Conservation (phyloP, 2,329 filamentous ascomycete species). For the Fusarium zealandicum region DNA sequence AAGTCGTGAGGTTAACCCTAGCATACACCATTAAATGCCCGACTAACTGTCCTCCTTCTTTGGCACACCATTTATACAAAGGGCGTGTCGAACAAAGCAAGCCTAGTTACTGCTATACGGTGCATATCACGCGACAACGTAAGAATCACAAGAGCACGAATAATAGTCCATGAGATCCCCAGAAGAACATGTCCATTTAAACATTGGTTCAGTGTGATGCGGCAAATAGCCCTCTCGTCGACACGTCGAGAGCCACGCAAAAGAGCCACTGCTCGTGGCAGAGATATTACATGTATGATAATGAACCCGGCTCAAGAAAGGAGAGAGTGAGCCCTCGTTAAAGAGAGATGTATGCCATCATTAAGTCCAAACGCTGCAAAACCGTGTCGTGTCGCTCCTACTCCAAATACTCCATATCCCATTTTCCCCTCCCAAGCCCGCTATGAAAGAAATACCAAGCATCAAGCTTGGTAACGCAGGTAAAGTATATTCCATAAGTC, state of each 20-base stretch:
- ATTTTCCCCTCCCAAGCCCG: conserved; percentile 7
- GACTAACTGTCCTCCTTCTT: too few species aligned
- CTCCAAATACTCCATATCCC: conserved; percentile 21
- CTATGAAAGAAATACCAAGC: conserved; percentile 12
- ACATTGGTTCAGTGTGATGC: neutral
- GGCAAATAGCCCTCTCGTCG: neutral
- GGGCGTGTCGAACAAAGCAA: too few species aligned
- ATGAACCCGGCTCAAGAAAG: conserved; percentile 12
- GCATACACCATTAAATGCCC: too few species aligned
- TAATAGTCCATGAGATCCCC: neutral
- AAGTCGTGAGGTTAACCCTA: too few species aligned
- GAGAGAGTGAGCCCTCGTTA: conserved; percentile 22
- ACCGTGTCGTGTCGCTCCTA: conserved; percentile 3
- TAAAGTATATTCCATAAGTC: conserved; percentile 2
- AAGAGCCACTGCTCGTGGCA: neutral
- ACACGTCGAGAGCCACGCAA: neutral
- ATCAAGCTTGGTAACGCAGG: conserved; percentile 4
- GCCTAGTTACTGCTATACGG: too few species aligned
- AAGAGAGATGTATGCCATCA: conserved; percentile 19
- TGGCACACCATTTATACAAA: too few species aligned
- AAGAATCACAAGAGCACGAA: too few species aligned
- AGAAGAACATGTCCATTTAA: neutral
- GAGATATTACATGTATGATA: conserved; percentile 17
- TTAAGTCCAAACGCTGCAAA: conserved; percentile 13
- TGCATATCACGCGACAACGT: too few species aligned